Percentiles rank a stretch among this genome's conserved stretches.
These are phyloP conservation scores for Tremellales sp. DNA, from an alignment of 1,284 basidiomycete species.

Conservation along the genomic window DNA sequence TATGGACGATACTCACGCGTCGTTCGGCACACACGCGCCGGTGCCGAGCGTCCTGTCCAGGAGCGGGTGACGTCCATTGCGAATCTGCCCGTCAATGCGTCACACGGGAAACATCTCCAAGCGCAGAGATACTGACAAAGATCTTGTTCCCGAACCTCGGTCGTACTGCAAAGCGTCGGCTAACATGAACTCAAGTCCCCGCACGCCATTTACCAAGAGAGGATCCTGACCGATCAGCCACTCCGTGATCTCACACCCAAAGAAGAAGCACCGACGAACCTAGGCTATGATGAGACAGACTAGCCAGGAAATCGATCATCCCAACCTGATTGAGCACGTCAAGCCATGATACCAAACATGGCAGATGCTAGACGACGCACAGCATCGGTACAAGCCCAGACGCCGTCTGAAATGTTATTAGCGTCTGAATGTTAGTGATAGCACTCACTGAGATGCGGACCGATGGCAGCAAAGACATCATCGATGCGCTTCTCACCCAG, in stretches of 20 bases:
- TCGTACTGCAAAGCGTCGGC: not conserved
- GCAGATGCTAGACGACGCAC: too few relatives aligned
- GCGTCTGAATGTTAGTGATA: too few relatives aligned
- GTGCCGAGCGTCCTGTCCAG: constrained; percentile 68
- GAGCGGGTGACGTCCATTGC: constrained; percentile 77
- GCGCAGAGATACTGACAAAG: not conserved
- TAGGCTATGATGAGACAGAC: too few relatives aligned
- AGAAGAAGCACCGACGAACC: too few relatives aligned
- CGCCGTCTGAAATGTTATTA: constrained; percentile 56
- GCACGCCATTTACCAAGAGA: too few relatives aligned
- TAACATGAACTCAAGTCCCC: too few relatives aligned
- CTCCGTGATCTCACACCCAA: constrained; percentile 56
- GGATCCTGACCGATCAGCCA: not conserved
- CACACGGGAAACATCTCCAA: not conserved
- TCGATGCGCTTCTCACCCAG: constrained; percentile 77
- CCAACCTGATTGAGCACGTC: constrained; percentile 3
- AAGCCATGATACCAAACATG: constrained; percentile 2
- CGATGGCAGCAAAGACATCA: constrained; percentile 62
- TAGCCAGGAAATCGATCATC: too few relatives aligned
- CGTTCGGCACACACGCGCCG: constrained; percentile 73
- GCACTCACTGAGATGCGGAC: constrained; percentile 56
- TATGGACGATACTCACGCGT: constrained; percentile 59
- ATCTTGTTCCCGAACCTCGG: not conserved
- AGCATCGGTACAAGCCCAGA: constrained; percentile 87
- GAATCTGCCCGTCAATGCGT: constrained; percentile 52